phyloP scores from a whole-genome alignment of 2,329 filamentous ascomycete species.

The Alternaria sp. region DNA sequence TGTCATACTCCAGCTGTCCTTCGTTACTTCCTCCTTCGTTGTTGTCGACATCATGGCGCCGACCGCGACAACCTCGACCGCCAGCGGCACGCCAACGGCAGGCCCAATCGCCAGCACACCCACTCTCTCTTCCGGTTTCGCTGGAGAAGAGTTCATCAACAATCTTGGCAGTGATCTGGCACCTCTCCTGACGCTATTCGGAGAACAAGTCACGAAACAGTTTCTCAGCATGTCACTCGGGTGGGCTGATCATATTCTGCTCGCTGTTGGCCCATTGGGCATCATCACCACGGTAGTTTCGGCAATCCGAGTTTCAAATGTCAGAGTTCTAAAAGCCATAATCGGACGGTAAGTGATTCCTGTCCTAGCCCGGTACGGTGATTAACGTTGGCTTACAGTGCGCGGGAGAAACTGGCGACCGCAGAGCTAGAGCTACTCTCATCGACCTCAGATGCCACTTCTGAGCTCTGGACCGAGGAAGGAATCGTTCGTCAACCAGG shows the following conservation, averaged over 20 bases:
- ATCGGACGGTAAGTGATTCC: not conserved
- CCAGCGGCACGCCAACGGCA: not conserved
- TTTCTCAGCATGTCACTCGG: conserved; percentile 47
- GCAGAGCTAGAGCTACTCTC: conserved; percentile 41
- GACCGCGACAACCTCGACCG: not conserved
- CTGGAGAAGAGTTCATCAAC: not conserved
- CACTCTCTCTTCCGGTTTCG: conserved; percentile 21
- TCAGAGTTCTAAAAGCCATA: conserved; percentile 11
- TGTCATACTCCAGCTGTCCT: not conserved
- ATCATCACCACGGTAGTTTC: conserved; percentile 31
- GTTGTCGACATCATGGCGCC: not conserved
- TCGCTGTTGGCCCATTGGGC: conserved; percentile 34
- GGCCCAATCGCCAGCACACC: not conserved
- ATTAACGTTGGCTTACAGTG: conserved; percentile 29
- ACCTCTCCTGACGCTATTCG: conserved; percentile 43
- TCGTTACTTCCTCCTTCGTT: not conserved
- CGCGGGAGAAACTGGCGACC: conserved; percentile 2
- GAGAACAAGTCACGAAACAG: conserved; percentile 50
- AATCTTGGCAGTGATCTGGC: not conserved
- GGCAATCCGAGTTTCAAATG: conserved; percentile 32
- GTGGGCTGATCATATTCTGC: conserved; percentile 26
- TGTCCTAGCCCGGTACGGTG: rapidly evolving
- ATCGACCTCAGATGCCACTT: conserved; percentile 25
- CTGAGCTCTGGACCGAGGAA: not conserved
- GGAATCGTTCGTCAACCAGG: not conserved